These are phyloP conservation scores for Aaosphaeria arxii DNA, from an alignment of 2,329 filamentous ascomycete genomes.

Conservation along the genomic window DNA sequence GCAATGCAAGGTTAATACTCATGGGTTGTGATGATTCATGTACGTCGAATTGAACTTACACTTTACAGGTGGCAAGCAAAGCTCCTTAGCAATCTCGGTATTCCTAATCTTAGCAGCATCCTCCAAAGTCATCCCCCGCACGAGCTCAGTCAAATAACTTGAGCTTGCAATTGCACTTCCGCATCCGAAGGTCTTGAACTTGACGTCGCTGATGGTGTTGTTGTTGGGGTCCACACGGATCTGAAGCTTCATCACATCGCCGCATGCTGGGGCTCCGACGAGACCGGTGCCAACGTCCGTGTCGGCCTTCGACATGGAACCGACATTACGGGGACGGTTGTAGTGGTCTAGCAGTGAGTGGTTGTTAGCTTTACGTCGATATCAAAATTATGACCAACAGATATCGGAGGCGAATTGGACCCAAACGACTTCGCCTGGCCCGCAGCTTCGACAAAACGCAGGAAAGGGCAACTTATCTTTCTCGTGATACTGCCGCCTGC, in stretches of 20 bases:
- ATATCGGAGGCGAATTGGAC: no score
- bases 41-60: slow-evolving; percentile 52
- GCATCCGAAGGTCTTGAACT: slow-evolving; percentile 98
- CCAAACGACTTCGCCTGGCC: no score
- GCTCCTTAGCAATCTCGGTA: slow-evolving; percentile 96
- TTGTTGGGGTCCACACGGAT: slow-evolving; percentile 86
- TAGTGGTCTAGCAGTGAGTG: slow-evolving; percentile 73
- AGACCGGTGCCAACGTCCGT: slow-evolving; percentile 84
- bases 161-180: slow-evolving; percentile 92
- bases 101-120: slow-evolving; percentile 92
- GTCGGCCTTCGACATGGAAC: slow-evolving; percentile 76
- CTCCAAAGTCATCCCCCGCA: slow-evolving; percentile 93
- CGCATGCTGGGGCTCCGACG: slow-evolving; percentile 84
- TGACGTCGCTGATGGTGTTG: slow-evolving; percentile 88
- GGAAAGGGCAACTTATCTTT: slow-evolving; percentile 53
- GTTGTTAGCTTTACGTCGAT: slow-evolving; percentile 37
- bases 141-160: slow-evolving; percentile 90
- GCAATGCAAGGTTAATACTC: slow-evolving; percentile 17
- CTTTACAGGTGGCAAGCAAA: slow-evolving; percentile 85
- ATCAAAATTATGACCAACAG: not conserved
- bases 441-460: not conserved
- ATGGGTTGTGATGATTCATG: slow-evolving; percentile 1
- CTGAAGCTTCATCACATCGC: slow-evolving; percentile 92
- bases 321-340: slow-evolving; percentile 74
- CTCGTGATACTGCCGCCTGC: slow-evolving; percentile 59